phyloP scores from a whole-genome alignment of 2,329 filamentous ascomycete species.

The Aspergillus floridensis region DNA sequence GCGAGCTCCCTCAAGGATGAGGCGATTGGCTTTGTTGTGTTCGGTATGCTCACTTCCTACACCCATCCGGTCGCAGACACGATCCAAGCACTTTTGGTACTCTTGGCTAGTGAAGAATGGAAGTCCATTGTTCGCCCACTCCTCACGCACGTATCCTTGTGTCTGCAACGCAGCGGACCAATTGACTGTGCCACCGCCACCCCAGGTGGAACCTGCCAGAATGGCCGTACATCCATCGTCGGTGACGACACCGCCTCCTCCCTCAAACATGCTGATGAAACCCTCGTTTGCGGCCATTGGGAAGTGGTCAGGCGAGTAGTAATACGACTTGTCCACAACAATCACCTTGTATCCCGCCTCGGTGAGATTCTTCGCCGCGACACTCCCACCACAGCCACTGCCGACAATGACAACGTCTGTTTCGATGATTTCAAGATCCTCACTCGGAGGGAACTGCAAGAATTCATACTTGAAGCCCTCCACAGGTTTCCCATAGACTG shows the following conservation, averaged over 20 bases:
- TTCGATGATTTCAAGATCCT: slow-evolving; percentile 60
- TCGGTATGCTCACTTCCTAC: slow-evolving; percentile 63
- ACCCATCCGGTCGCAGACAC: slow-evolving; percentile 76
- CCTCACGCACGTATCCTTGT: slow-evolving; percentile 71
- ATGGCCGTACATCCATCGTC: slow-evolving; percentile 61
- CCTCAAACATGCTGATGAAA: slow-evolving; percentile 65
- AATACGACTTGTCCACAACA: slow-evolving; percentile 78
- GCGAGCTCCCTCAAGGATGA: slow-evolving; percentile 70
- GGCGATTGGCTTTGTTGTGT: slow-evolving; percentile 70
- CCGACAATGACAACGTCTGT: slow-evolving; percentile 84
- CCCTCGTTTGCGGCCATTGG: slow-evolving; percentile 69
- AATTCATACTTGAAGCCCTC: slow-evolving; percentile 57
- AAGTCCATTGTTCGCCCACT: slow-evolving; percentile 72
- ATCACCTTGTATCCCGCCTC: slow-evolving; percentile 73
- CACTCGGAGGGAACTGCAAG: slow-evolving; percentile 54
- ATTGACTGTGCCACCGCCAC: slow-evolving; percentile 84
- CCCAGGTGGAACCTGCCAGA: slow-evolving; percentile 70
- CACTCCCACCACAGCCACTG: slow-evolving; percentile 80
- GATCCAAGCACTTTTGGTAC: slow-evolving; percentile 76
- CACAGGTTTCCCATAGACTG: slow-evolving; percentile 51
- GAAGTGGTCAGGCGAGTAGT: slow-evolving; percentile 68
- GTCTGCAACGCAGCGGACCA: slow-evolving; percentile 71
- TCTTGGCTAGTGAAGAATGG: slow-evolving; percentile 70
- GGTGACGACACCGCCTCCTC: slow-evolving; percentile 56
- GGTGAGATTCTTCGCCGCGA: slow-evolving; percentile 75